Base-by-base conservation (phyloP, 2,329 filamentous ascomycete species). In the Decorospora gaudefroyi region DNA sequence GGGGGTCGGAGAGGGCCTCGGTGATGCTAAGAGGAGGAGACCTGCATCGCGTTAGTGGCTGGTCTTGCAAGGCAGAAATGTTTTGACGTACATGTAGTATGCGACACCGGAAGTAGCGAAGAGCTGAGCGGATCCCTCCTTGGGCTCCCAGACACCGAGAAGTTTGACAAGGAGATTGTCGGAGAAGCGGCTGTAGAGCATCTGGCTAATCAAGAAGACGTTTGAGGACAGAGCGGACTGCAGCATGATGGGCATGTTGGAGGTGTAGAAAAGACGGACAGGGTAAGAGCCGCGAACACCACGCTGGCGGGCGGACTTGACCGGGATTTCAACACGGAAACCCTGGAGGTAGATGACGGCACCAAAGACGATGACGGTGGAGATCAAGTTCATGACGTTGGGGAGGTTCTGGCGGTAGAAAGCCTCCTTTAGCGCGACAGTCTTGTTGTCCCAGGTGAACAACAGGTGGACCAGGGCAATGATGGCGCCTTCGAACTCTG, bases 201-300 rank as follows among this genome's bases (percentile, higher is more conserved):
- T 97, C 81, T 99, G 93, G 72, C 88, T 93, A 78, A 99, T 90
- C 57, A 99, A 80, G 85, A 99, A 99, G 76, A 99, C 84, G 82
- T 99, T 99, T 81, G 92, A 96, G 60, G 90, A 96, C 61, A 99
- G 84, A 62, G 93, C 93, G 33, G 92, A 97, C 80, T 99, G 95
- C 73, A 99, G 83, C 93, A 99, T 99, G 78, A 99, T 99, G 71
- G 93, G 93, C 95, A 99, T 99, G 87, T 99, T 99, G 74, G 91
- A 96, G 71, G 93, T 99, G 80, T 99, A 99, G 85, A 99, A 99
- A 49, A 99, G 88, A 69, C 95, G 92, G 74, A 99, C 85, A 67
- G 93, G 93, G 83, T 97, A 99, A 27, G 91, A 95, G 68, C 92
- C 95, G 67, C 93, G 92, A 72, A 95, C 93, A 75, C 93, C 93